Evolutionary conservation across 2,329 filamentous ascomycete species (phyloP), one percentile per base, ranked within the genome.

Genomic region (Bipolaris bicolor): DNA sequence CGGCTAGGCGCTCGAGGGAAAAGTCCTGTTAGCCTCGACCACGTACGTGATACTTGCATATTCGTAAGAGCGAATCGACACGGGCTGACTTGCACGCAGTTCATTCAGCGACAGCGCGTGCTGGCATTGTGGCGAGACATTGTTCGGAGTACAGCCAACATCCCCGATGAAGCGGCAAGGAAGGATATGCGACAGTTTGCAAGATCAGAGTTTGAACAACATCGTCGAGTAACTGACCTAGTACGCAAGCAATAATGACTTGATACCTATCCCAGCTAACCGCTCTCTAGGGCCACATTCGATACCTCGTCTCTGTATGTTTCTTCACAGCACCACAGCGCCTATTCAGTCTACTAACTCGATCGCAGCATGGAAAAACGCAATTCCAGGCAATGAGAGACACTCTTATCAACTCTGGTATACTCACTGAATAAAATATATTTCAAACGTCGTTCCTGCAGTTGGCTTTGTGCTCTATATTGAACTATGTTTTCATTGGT

Each of bases 311-410:
- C 18, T 81, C 80, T 7, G 78, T 80, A 70, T 56, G 73, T 47
- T 26, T 5, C 29, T 13, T 39, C 20, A 13, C 9, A n/a, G 18
- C 15, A 34, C 41, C 39, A 29, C 36, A 31, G 16, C 43, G 18
- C 20, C 3, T 7, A 11, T 3, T 11, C n/a, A 31, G 3, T 29
- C 53, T 33, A 55, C 61, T 61, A 34, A 58, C 51, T 15, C 36
- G 15, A 24, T 0, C 18, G 10, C 54, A 80, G 75, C 79, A 74
- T 16, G 81, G 81, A 13, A 82, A 81, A 69, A 82, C 80, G 11
- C 78, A 83, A 60, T 79, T 82, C 34, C 80, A 83, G 60, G 74
- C 75, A 13, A 81, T 83, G 79, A 79, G 76, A 56, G 67, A 59
- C 40, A 66, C 74, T 11, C 62, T 76, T 1, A 68, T 75, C 37